phyloP scores from a whole-genome alignment of 73 alveolate species.

The Durusdinium trenchii region DNA sequence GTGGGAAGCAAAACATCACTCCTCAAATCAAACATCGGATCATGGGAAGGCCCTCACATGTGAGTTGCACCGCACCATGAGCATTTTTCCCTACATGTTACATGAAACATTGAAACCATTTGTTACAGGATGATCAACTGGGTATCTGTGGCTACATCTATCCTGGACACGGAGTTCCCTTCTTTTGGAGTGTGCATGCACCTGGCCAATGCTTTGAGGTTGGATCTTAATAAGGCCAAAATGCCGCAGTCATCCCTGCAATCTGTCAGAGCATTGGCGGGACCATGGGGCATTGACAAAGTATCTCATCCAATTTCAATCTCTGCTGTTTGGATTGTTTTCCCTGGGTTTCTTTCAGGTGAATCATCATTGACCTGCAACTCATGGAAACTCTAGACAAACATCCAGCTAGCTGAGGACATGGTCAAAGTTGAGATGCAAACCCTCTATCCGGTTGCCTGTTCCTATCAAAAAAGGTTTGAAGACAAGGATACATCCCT shows the following conservation, averaged over 20 bases:
- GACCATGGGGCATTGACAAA: neutral
- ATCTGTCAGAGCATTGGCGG: neutral
- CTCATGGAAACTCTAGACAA: too few relatives aligned
- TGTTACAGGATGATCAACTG: constrained; percentile 27
- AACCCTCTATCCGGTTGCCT: neutral
- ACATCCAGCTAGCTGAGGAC: neutral
- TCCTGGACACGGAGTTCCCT: constrained; percentile 8
- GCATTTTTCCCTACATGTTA: neutral
- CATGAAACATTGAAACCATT: too few relatives aligned
- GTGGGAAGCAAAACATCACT: neutral
- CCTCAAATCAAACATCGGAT: neutral
- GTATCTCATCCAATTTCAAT: neutral
- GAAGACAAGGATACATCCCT: neutral
- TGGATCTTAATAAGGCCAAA: neutral
- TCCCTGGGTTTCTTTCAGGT: too few relatives aligned
- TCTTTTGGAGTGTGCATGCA: neutral
- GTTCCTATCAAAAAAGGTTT: too few relatives aligned
- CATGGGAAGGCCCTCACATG: neutral
- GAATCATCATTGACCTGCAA: too few relatives aligned
- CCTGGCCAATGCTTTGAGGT: neutral
- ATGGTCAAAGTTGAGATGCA: neutral
- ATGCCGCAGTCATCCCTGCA: neutral
- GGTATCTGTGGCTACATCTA: neutral
- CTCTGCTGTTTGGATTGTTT: too few relatives aligned
- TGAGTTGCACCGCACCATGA: neutral